A percentile compares a stretch with the other conserved stretches of the same genome.
Conservation (phyloP, 2,329 filamentous ascomycete species). For the Aspergillus sp. region DNA sequence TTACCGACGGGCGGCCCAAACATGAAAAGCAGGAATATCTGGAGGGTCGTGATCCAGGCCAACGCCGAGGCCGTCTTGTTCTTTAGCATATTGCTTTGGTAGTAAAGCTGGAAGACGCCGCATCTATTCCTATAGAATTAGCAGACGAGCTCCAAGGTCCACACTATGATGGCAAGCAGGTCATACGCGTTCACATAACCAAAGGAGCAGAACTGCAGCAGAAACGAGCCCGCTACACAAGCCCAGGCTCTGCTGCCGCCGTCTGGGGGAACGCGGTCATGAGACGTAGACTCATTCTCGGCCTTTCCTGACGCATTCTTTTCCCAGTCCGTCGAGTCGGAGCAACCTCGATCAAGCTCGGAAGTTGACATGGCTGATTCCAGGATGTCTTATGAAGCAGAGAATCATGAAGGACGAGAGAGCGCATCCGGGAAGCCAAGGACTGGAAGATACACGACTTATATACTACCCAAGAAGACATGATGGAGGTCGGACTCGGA, state of each 20-base stretch:
- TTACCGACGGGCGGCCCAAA: background rate
- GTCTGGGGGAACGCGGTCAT: conserved; percentile 6
- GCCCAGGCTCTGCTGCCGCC: background rate
- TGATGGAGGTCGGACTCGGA: too few relatives aligned
- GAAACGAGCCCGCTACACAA: background rate
- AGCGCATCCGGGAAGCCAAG: too few relatives aligned
- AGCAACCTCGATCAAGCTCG: too few relatives aligned
- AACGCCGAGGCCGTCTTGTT: background rate
- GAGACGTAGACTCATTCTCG: too few relatives aligned
- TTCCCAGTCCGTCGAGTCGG: too few relatives aligned
- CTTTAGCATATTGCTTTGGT: background rate
- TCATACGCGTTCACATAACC: conserved; percentile 1
- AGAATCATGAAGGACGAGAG: too few relatives aligned
- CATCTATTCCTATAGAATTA: background rate
- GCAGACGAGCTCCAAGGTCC: too few relatives aligned
- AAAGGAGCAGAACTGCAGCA: background rate
- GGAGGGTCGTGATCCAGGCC: background rate
- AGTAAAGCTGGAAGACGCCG: background rate
- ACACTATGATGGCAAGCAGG: background rate
- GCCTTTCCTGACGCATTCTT: too few relatives aligned
- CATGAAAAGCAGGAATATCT: background rate
- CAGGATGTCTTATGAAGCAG: too few relatives aligned
- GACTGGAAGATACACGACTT: too few relatives aligned
- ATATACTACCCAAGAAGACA: too few relatives aligned
- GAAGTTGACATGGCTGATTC: too few relatives aligned